Evolutionary conservation across 805 yeast species (phyloP), one percentile per base, ranked within the genome.

Genomic region (Starmerella potacharoeniae): DNA sequence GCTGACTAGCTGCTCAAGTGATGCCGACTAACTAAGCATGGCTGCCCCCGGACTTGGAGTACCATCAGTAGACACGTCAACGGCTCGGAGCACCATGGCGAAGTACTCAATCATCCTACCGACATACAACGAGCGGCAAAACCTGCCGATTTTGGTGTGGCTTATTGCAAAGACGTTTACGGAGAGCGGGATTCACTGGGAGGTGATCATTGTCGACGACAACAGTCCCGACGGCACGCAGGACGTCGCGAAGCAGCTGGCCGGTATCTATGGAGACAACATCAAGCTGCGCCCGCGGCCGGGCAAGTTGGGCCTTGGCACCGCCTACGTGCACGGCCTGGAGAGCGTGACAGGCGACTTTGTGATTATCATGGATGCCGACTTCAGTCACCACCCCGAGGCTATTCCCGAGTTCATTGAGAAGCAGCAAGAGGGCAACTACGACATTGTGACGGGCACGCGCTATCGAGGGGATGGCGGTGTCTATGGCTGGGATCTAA

Each of bases 151-250:
- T 60, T 78, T 84, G 56, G 74, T 81, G 17, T 84, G 84, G 73
- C 75, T 84, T 54, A 71, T 84, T 59, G 84, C 84, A 60, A 79
- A 82, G 68, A 82, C 84, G 16, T 83, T 84, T 73, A 71, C 73
- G 49, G 77, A 74, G 58, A 68, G 69, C 66, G 73, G 77, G 36
- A 68, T 84, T 54, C 75, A 81, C 67, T 84, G 91, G 91, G 91
- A 84, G 68, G 78, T 84, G 22, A 71, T 84, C 55, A 83, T 84
- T 66, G 90, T 84, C 49, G 91, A 84, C 65, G 91, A 84, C 66
- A 80, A 77, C 59, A 83, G 90, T 10, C 91, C 91, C 45, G 91
- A 84, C 67, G 91, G 91, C 8, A 84, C 91, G 22, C 90, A 83
- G 66, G 83, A 78, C 14, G 76, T 59, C 10, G 64, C 65, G 28